Conservation (phyloP, 1,139 yeast genomes). For the Pichia sp. region DNA sequence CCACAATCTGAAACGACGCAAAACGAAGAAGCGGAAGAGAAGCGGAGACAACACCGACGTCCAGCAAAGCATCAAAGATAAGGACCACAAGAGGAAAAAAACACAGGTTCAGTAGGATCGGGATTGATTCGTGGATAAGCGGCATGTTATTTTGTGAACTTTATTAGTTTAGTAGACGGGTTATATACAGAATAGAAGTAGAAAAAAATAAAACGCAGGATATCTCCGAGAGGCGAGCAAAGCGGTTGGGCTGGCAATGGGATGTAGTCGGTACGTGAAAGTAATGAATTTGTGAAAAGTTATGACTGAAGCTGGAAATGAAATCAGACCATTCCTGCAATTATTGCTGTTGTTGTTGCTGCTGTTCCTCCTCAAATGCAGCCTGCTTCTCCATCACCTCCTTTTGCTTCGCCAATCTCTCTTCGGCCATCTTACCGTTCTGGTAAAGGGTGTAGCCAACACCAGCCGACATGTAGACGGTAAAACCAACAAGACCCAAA, state of each 20-base stretch:
- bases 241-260: neutral
- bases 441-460: slow-evolving; percentile 58
- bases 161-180: neutral
- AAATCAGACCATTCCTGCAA: neutral
- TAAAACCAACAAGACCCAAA: slow-evolving; percentile 68
- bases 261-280: neutral
- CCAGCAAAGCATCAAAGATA: slow-evolving; percentile 22
- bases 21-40: slow-evolving; percentile 31
- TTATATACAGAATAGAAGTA: neutral
- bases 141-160: neutral
- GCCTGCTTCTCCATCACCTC: slow-evolving; percentile 28
- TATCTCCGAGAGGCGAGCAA: slow-evolving; percentile 4
- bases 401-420: slow-evolving; percentile 36
- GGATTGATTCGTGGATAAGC: neutral
- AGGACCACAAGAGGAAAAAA: neutral
- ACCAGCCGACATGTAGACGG: slow-evolving; percentile 57
- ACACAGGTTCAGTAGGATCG: neutral
- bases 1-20: slow-evolving; percentile 42
- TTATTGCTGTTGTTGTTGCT: neutral
- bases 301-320: slow-evolving; percentile 6
- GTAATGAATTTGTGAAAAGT: neutral
- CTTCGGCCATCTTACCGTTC: slow-evolving; percentile 48
- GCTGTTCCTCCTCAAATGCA: slow-evolving; percentile 20
- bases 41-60: neutral
- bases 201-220: neutral